These are phyloP conservation scores for Leccinum huronense DNA, from an alignment of 1,284 basidiomycete genomes.

Conservation along the genomic window DNA sequence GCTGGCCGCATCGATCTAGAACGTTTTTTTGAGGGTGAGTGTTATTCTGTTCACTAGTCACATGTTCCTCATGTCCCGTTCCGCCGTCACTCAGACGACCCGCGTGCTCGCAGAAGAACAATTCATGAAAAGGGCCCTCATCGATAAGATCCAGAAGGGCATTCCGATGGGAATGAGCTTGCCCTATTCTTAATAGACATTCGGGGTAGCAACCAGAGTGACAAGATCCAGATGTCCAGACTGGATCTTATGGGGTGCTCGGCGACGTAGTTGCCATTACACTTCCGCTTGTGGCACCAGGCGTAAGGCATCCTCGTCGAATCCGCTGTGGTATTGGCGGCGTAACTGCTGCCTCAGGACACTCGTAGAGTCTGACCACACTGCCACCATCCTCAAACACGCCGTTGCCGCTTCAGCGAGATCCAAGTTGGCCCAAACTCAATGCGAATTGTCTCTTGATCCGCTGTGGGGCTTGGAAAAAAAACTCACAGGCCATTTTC, in stretches of 20 bases:
- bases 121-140: constrained; percentile 88
- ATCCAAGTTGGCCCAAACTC: no score
- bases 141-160: constrained; percentile 79
- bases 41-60: constrained; percentile 21
- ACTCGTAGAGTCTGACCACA: no score
- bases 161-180: constrained; percentile 55
- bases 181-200: constrained; percentile 31
- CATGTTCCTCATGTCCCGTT: constrained; percentile 26
- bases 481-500: no score
- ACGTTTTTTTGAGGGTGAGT: constrained; percentile 80
- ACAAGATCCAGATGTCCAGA: constrained; percentile 30
- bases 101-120: constrained; percentile 91
- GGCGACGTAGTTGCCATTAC: constrained; percentile 38
- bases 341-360: no score
- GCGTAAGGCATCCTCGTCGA: no score
- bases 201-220: constrained; percentile 32
- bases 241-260: constrained; percentile 37
- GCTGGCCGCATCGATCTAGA: constrained; percentile 91
- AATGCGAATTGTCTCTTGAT: no score
- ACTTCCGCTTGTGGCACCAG: no score
- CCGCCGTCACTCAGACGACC: constrained; percentile 58
- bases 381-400: no score
- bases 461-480: no score
- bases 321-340: no score
- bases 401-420: no score